phyloP scores from a whole-genome alignment of 2,329 filamentous ascomycete species.

The Raffaelea arxii region DNA sequence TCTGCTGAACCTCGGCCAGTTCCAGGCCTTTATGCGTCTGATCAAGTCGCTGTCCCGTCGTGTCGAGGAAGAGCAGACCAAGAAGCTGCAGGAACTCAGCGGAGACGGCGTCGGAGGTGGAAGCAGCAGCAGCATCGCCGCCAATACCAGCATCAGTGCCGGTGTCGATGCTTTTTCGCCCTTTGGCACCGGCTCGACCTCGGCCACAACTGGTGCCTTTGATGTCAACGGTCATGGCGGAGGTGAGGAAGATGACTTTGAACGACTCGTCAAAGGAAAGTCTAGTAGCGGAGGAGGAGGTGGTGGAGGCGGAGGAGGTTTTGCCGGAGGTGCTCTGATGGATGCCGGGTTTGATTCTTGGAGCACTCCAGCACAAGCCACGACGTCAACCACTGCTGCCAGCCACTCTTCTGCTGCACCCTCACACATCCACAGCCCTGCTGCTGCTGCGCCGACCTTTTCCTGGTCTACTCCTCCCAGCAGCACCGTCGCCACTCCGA shows the following conservation, averaged over 20 bases:
- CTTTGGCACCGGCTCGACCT: conserved; percentile 30
- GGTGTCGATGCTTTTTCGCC: neutral
- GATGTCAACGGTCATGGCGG: conserved; percentile 31
- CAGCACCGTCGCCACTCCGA: neutral
- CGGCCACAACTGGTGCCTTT: conserved; percentile 18
- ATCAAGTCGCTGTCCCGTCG: conserved; percentile 71
- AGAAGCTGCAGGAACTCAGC: conserved; percentile 72
- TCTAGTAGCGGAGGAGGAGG: conserved; percentile 19
- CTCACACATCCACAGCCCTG: conserved; percentile 12
- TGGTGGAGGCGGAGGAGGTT: neutral
- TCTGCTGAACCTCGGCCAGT: conserved; percentile 76
- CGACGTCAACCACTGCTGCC: neutral
- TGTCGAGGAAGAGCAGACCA: conserved; percentile 81
- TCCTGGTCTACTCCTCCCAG: conserved; percentile 52
- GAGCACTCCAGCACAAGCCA: neutral
- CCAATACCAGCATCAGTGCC: conserved; percentile 23
- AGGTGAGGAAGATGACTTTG: conserved; percentile 63
- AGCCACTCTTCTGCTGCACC: neutral
- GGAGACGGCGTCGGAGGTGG: neutral
- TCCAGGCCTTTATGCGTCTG: conserved; percentile 80
- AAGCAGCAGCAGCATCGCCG: too few species aligned
- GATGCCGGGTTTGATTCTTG: conserved; percentile 9
- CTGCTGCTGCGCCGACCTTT: conserved; percentile 40
- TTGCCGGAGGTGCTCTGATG: conserved; percentile 4
- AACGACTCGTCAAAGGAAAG: conserved; percentile 76